phyloP scores from a whole-genome alignment of 768 basidiomycete genomes.

The Termitomyces sp. region DNA sequence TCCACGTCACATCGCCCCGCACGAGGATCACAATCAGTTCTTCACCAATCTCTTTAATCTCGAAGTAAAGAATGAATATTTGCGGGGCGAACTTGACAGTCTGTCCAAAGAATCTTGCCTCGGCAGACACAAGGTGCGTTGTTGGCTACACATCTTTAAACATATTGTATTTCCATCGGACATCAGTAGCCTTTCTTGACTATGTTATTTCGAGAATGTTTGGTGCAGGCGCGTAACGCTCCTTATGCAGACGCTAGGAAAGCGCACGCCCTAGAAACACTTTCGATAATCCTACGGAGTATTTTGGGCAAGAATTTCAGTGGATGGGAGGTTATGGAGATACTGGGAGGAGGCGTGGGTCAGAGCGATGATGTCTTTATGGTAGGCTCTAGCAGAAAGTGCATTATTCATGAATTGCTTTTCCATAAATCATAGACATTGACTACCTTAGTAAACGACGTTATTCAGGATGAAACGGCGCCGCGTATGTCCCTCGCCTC shows the following conservation, averaged over 20 bases:
- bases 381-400: slow-evolving; percentile 20
- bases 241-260: slow-evolving; percentile 30
- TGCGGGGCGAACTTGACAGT: slow-evolving; percentile 32
- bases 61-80: slow-evolving; percentile 43
- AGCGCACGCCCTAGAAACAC: slow-evolving; percentile 45
- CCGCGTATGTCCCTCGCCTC: slow-evolving; percentile 32
- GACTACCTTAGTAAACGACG: slow-evolving; percentile 38
- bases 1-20: slow-evolving; percentile 38
- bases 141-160: not conserved
- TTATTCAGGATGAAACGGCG: slow-evolving; percentile 37
- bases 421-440: slow-evolving; percentile 33
- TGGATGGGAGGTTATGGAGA: slow-evolving; percentile 72
- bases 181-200: slow-evolving; percentile 48
- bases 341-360: slow-evolving; percentile 55
- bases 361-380: slow-evolving; percentile 57
- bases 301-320: slow-evolving; percentile 53
- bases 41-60: slow-evolving; percentile 49
- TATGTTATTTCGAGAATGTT: slow-evolving; percentile 41
- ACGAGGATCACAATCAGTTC: slow-evolving; percentile 39
- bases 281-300: slow-evolving; percentile 40
- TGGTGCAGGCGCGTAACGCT: slow-evolving; percentile 30
- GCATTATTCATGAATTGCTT: not conserved
- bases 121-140: slow-evolving; percentile 45
- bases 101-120: slow-evolving; percentile 47
- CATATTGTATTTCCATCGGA: slow-evolving; percentile 4